Evolutionary conservation across 306 rosid species (phyloP).

Genomic region (Delonix regia): DNA sequence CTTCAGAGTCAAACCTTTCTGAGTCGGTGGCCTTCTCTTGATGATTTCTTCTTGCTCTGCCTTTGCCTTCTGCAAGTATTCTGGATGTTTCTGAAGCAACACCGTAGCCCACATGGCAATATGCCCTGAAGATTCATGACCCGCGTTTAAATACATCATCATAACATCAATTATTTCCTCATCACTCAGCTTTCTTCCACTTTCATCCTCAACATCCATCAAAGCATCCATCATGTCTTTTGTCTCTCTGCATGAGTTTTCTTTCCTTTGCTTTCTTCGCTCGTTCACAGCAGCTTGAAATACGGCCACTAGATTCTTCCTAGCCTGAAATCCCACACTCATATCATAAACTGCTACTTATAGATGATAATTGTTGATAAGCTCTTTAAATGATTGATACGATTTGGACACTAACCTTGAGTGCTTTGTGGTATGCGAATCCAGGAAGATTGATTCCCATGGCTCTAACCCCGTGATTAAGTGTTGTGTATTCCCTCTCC

Average conservation of each 20-base stretch:
- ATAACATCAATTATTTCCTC: slow-evolving; percentile 76
- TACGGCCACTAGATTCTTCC: slow-evolving; percentile 61
- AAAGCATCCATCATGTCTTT: slow-evolving; percentile 92
- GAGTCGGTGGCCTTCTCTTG: slow-evolving; percentile 65
- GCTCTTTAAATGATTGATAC: too few species aligned
- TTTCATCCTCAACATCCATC: slow-evolving; percentile 75
- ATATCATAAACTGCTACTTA: background rate
- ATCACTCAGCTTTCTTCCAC: slow-evolving; percentile 65
- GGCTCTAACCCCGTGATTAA: slow-evolving; percentile 85
- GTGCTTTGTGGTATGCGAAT: slow-evolving; percentile 80
- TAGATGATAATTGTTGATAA: too few species aligned
- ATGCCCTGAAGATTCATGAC: slow-evolving; percentile 96
- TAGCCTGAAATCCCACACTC: slow-evolving; percentile 55
- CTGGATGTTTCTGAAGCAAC: slow-evolving; percentile 64
- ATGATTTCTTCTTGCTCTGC: slow-evolving; percentile 78
- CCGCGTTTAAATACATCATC: slow-evolving; percentile 92
- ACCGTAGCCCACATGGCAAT: slow-evolving; percentile 83
- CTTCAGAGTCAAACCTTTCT: slow-evolving; percentile 62
- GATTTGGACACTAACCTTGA: slow-evolving; percentile 51
- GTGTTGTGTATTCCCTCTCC: slow-evolving; percentile 76
- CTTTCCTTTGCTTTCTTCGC: slow-evolving; percentile 49
- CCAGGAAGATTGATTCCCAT: slow-evolving; percentile 89
- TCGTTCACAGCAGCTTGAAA: slow-evolving; percentile 71
- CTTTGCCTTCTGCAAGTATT: slow-evolving; percentile 73
- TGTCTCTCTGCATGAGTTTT: slow-evolving; percentile 9